A percentile compares a stretch with the other conserved stretches of the same genome.
phyloP scores from a whole-genome alignment of 495 filamentous ascomycete genomes.

The Talaromyces stipitatus region DNA sequence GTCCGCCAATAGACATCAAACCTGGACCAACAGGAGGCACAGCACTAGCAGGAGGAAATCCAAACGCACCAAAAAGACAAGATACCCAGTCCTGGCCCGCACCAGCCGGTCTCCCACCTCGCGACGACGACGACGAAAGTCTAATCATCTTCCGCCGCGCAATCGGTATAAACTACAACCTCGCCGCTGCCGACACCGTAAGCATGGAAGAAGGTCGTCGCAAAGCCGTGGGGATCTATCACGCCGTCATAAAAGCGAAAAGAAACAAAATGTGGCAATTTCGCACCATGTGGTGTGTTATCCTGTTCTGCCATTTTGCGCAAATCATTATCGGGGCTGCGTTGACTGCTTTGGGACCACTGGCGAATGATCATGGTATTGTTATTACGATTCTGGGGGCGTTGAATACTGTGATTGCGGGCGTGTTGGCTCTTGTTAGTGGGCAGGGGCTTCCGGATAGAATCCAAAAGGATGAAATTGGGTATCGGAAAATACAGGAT shows the following conservation, averaged over 20 bases:
- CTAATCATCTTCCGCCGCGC: conserved; percentile 6
- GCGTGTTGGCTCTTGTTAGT: conserved; percentile 40
- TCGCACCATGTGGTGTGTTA: neutral
- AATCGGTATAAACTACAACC: conserved; percentile 3
- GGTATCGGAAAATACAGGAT: conserved; percentile 38
- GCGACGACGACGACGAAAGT: conserved; percentile 4
- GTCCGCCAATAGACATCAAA: conserved; percentile 1
- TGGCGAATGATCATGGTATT: conserved; percentile 24
- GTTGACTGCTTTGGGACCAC: conserved; percentile 37
- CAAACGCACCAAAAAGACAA: neutral
- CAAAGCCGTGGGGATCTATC: neutral
- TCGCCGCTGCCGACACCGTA: conserved; percentile 3
- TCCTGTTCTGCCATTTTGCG: conserved; percentile 12
- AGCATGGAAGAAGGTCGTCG: conserved; percentile 6
- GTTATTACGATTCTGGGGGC: conserved; percentile 39
- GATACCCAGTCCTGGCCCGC: neutral
- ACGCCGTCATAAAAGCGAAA: neutral
- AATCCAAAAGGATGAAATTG: conserved; percentile 34
- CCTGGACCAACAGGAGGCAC: neutral
- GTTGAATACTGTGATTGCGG: conserved; percentile 40
- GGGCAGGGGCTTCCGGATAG: conserved; percentile 44
- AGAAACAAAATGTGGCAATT: neutral
- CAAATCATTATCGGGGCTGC: conserved; percentile 40
- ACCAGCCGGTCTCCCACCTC: neutral
- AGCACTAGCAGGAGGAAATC: neutral